phyloP scores from a whole-genome alignment of 1,284 basidiomycete genomes.

The Wolfiporia cocos region DNA sequence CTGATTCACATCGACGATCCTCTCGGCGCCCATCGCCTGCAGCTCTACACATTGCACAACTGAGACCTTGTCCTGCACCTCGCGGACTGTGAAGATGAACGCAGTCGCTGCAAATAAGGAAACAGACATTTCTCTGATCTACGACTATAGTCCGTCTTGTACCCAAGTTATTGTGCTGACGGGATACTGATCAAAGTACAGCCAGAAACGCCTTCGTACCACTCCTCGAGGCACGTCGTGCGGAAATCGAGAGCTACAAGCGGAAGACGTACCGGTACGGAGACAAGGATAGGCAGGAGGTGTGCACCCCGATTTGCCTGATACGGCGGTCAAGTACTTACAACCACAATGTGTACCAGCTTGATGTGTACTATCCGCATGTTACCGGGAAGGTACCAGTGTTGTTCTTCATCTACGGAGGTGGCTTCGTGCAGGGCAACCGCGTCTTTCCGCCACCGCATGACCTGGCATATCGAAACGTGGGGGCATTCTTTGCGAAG shows the following conservation, averaged over 20 bases:
- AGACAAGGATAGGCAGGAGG: conserved; percentile 44
- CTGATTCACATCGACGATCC: no score
- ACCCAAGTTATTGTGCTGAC: neutral
- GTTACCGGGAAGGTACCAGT: conserved; percentile 30
- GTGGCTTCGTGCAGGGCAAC: conserved; percentile 47
- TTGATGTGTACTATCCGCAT: conserved; percentile 53
- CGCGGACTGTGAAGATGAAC: no score
- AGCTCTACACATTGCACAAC: no score
- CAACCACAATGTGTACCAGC: conserved; percentile 20
- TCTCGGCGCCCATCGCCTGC: no score
- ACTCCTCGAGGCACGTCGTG: conserved; percentile 33
- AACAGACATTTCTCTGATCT: neutral
- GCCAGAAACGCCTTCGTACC: conserved; percentile 35
- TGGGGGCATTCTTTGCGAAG: conserved; percentile 54
- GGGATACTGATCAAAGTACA: neutral
- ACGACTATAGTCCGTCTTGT: neutral
- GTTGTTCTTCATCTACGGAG: conserved; percentile 60
- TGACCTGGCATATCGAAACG: conserved; percentile 44
- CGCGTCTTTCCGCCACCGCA: conserved; percentile 37
- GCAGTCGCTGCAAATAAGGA: neutral
- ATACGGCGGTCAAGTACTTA: neutral
- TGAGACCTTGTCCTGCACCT: no score
- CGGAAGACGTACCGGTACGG: conserved; percentile 53
- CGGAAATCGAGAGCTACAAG: conserved; percentile 34
- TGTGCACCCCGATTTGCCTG: conserved; percentile 19